These are phyloP conservation scores for Otatea glauca DNA, from an alignment of 176 grass and related monocot genomes.

Conservation along the genomic window DNA sequence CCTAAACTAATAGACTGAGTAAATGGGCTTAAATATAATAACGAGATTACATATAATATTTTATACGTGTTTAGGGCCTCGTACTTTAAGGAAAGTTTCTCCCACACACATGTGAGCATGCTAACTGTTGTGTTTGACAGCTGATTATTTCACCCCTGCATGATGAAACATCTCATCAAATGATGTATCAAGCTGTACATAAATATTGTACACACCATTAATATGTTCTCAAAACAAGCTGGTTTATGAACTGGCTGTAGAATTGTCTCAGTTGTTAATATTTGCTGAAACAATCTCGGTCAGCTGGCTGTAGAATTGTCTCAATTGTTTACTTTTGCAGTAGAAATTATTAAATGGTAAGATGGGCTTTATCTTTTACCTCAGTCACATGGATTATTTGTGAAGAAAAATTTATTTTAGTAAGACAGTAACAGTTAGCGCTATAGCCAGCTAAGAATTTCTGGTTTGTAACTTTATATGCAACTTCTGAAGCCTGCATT, in stretches of 20 bases:
- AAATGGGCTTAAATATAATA: neutral
- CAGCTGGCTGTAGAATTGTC: slow-evolving; percentile 19
- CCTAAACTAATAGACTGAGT: neutral
- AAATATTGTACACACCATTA: neutral
- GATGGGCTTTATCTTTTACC: slow-evolving; percentile 20
- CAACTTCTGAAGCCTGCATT: slow-evolving; percentile 29
- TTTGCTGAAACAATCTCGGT: neutral
- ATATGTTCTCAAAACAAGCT: slow-evolving; percentile 14
- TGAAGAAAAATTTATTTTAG: neutral
- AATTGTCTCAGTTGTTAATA: slow-evolving; percentile 2
- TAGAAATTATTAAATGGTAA: neutral
- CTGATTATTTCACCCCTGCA: slow-evolving; percentile 3
- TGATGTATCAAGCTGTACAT: neutral
- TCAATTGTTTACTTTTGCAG: neutral
- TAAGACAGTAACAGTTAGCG: neutral
- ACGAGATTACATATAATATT: neutral
- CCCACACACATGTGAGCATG: neutral
- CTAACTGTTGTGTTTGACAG: neutral
- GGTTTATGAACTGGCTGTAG: neutral
- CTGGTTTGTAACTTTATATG: neutral
- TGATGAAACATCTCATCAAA: neutral
- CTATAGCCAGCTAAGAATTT: slow-evolving; percentile 2
- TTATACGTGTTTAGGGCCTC: neutral
- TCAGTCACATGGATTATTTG: neutral
- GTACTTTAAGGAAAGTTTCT: neutral